Percentiles rank a stretch among this genome's conserved stretches.
Conservation (phyloP, 2,329 filamentous ascomycete genomes). For the Chaetomiaceae sp. region DNA sequence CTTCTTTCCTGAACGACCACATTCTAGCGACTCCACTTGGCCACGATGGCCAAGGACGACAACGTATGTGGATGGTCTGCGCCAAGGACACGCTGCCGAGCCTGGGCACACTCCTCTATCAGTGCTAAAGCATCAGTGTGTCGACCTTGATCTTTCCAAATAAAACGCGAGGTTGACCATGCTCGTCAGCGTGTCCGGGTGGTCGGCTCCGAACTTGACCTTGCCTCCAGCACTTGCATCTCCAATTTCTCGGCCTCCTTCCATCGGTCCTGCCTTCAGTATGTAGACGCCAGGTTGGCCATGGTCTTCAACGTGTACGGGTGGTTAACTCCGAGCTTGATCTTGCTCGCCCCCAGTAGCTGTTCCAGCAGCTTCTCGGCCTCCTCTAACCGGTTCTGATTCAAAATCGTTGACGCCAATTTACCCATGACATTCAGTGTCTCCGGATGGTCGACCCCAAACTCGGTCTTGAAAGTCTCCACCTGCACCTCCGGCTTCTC, state of each 20-base stretch:
- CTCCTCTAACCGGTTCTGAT: not conserved
- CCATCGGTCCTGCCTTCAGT: not conserved
- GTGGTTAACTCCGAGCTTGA: conserved; percentile 12
- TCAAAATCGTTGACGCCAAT: not conserved
- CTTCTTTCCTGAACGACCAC: not conserved
- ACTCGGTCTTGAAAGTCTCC: conserved; percentile 8
- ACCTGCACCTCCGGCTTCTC: conserved; percentile 4
- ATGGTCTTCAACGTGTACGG: not conserved
- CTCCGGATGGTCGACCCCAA: conserved; percentile 16
- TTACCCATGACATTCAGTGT: conserved; percentile 16
- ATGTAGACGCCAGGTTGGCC: not conserved
- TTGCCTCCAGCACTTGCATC: not conserved
- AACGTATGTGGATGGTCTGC: conserved; percentile 12
- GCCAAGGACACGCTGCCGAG: conserved; percentile 18
- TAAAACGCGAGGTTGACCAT: conserved; percentile 11
- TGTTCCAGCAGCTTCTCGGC: not conserved
- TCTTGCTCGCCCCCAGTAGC: conserved; percentile 7
- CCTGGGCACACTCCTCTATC: conserved; percentile 15
- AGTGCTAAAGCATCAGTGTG: conserved; percentile 10
- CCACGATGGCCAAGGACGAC: conserved; percentile 8
- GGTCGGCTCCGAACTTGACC: not conserved
- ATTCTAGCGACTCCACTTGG: conserved; percentile 1
- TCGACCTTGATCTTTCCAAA: conserved; percentile 16
- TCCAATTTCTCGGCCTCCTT: not conserved
- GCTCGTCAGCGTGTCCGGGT: not conserved